Evolutionary conservation across 257 asterid species (phyloP), one percentile per base, ranked within the genome.

Genomic region (Rhazya stricta): DNA sequence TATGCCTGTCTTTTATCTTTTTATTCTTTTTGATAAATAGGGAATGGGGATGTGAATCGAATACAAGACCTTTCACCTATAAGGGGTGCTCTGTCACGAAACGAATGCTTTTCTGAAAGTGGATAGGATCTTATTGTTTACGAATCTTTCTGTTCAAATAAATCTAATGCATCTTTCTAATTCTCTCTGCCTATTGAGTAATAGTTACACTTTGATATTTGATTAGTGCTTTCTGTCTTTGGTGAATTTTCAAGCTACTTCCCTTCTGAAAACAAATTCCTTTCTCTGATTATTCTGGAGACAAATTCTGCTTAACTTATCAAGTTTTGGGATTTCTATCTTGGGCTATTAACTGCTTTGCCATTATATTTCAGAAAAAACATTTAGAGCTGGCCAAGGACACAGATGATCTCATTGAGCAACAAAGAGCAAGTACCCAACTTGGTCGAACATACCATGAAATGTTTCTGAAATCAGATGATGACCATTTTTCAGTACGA

Each of bases 381-480:
- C 99, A 92, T 85, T 79, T 95, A 76, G 89, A 92, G 74, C 90
- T 95, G 11, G 97, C 99, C 63, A 86, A 83, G 84, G 87, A 87
- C 77, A 82, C 82, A 63, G 83, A 86, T 67, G 90, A 95, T 80
- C 82, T 95, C 23, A 46, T 85, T 81, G 98, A 95, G 88, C 96
- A 95, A 84, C 98, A 92, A 84, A 86, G 99, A 85, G 98, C 98
- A 27, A 84, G 88, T 79, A 95, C 99, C 43, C 99, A 95, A 85
- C 98, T 95, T 36, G 99, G 99, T 67, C 89, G 99, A 77, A 89
- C 97, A 58, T 95, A 92, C 78, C 94, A 95, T 84, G 98, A 95
- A 83, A 80, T 92, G 76, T 95, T 95, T 83, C 9, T 89, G 68
- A 85, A 77, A 78, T 92, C 96, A 4, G 93, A 92, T 4, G 89